phyloP scores from a whole-genome alignment of 495 filamentous ascomycete genomes.

The Neurospora sp. region DNA sequence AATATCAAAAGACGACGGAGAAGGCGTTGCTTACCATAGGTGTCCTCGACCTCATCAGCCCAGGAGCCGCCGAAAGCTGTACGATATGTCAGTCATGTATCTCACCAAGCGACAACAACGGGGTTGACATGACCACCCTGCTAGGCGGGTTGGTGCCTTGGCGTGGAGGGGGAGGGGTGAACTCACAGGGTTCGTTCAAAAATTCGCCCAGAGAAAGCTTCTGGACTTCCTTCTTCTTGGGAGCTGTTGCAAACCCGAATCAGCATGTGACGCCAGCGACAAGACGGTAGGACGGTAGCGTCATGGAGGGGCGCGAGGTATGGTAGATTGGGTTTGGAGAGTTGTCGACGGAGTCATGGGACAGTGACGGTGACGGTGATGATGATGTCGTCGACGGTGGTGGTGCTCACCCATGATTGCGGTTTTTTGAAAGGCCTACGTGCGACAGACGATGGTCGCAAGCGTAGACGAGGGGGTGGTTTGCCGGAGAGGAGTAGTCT shows the following conservation, averaged over 20 bases:
- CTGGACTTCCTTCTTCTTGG: slow-evolving; percentile 74
- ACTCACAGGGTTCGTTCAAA: slow-evolving; percentile 72
- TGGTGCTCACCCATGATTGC: slow-evolving; percentile 79
- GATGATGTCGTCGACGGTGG: slow-evolving; percentile 7
- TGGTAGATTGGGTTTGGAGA: neutral
- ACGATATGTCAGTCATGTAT: slow-evolving; percentile 9
- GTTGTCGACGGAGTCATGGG: slow-evolving; percentile 2
- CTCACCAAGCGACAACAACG: neutral
- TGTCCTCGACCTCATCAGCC: slow-evolving; percentile 96
- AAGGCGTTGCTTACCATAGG: slow-evolving; percentile 46
- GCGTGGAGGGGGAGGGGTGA: slow-evolving; percentile 17
- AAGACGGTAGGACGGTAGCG: slow-evolving; percentile 4
- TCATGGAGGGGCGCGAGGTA: slow-evolving; percentile 7
- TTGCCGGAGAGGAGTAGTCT: slow-evolving; percentile 4
- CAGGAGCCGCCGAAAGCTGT: slow-evolving; percentile 77
- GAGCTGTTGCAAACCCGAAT: slow-evolving; percentile 50
- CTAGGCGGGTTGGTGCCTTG: slow-evolving; percentile 8
- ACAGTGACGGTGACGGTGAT: neutral
- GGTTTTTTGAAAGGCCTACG: slow-evolving; percentile 35
- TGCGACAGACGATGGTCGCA: slow-evolving; percentile 32
- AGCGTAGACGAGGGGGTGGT: slow-evolving; percentile 30
- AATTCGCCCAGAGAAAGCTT: slow-evolving; percentile 94
- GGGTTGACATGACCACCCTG: neutral
- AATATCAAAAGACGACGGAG: slow-evolving; percentile 9
- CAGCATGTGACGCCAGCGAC: slow-evolving; percentile 16